These are phyloP conservation scores for Zea mays DNA, from an alignment of 176 grass and related monocot species.

Conservation along the genomic window DNA sequence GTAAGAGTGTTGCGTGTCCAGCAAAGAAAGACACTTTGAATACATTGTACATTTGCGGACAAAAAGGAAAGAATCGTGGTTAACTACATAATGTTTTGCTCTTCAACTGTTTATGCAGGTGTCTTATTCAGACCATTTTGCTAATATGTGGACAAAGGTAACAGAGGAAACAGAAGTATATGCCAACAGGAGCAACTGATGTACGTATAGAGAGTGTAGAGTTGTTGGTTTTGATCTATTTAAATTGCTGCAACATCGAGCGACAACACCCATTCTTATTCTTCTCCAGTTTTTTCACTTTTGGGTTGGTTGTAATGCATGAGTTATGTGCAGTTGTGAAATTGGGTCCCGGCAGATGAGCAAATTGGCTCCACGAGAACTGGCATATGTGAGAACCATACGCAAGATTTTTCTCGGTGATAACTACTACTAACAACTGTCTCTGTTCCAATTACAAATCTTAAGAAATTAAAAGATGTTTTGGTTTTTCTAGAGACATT, in stretches of 20 bases:
- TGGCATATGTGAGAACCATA: background rate
- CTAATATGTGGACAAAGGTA: conserved; percentile 73
- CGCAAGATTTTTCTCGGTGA: background rate
- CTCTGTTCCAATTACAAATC: no score
- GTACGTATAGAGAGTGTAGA: conserved; percentile 44
- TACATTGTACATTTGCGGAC: background rate
- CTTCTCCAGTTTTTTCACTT: conserved; percentile 42
- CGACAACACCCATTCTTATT: conserved; percentile 29
- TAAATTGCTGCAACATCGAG: background rate
- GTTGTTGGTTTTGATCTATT: conserved; percentile 30
- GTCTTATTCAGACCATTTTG: conserved; percentile 63
- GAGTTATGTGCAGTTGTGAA: conserved; percentile 26
- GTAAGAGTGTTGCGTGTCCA: conserved; percentile 39
- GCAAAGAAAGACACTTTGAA: background rate
- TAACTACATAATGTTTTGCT: background rate
- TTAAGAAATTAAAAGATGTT: no score
- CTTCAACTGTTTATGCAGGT: conserved; percentile 42
- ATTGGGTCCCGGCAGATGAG: conserved; percentile 14
- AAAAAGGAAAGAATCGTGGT: background rate
- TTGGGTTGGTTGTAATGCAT: conserved; percentile 22
- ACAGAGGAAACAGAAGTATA: conserved; percentile 76
- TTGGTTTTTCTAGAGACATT: no score
- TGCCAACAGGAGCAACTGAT: conserved; percentile 44
- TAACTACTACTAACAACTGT: no score
- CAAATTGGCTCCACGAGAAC: no score